A percentile compares a stretch with the other conserved stretches of the same genome.
Evolutionary conservation across 371 early-diverging fungal species (phyloP).

Genomic region (Circinella minor): DNA sequence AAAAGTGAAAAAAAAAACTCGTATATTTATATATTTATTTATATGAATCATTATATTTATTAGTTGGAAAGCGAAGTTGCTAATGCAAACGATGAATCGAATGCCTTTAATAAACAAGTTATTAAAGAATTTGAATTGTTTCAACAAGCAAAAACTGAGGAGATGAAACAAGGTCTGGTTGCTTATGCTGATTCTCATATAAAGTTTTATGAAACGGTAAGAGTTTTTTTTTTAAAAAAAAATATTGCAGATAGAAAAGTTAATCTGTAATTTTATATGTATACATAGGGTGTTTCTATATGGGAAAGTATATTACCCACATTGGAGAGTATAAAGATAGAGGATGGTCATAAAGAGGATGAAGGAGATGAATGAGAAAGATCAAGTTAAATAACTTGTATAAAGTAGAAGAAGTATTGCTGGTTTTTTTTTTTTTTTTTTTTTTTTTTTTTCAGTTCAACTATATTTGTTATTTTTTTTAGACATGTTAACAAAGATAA

Average conservation of each 20-base stretch:
- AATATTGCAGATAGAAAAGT: background rate
- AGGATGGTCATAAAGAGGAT: slow-evolving; percentile 11
- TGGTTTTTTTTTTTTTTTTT: too few species aligned
- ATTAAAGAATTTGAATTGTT: slow-evolving; percentile 84
- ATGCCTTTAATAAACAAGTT: slow-evolving; percentile 79
- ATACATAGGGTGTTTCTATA: slow-evolving; percentile 38
- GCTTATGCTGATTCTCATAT: slow-evolving; percentile 82
- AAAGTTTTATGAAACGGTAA: slow-evolving; percentile 81
- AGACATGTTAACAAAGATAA: too few species aligned
- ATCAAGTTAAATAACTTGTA: too few species aligned
- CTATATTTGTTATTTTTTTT: too few species aligned
- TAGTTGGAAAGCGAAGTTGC: slow-evolving; percentile 82
- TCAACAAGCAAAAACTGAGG: slow-evolving; percentile 74
- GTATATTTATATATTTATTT: too few species aligned
- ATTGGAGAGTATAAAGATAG: slow-evolving; percentile 33
- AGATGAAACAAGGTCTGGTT: slow-evolving; percentile 76
- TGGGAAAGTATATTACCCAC: slow-evolving; percentile 51
- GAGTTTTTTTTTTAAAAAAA: background rate
- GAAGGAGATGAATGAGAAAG: too few species aligned
- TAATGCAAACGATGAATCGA: slow-evolving; percentile 68
- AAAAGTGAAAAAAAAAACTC: too few species aligned
- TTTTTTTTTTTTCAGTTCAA: too few species aligned
- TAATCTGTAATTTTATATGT: background rate
- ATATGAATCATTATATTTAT: background rate
- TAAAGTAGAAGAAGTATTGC: too few species aligned